These are phyloP conservation scores for Wickerhamomyces chaumierensis DNA, from an alignment of 805 yeast genomes.

Conservation along the genomic window DNA sequence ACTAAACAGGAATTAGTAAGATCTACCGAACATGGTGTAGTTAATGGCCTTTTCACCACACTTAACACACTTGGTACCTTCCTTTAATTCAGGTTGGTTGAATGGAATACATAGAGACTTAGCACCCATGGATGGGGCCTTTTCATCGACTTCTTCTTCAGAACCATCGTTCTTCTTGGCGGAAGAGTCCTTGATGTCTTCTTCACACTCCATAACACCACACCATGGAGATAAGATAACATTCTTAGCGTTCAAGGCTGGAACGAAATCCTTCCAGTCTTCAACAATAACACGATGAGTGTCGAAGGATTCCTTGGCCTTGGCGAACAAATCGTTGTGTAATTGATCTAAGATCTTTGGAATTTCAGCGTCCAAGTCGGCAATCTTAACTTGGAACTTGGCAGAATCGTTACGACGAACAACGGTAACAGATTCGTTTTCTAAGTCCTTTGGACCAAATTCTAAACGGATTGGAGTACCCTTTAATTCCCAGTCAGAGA, in stretches of 20 bases:
- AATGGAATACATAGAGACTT: slow-evolving; percentile 95
- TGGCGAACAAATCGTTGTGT: slow-evolving; percentile 61
- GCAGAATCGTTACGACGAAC: slow-evolving; percentile 89
- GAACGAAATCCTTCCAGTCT: slow-evolving; percentile 88
- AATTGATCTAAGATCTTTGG: slow-evolving; percentile 73
- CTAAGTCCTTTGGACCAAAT: slow-evolving; percentile 92
- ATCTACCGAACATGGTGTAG: slow-evolving; percentile 95
- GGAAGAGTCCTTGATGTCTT: slow-evolving; percentile 87
- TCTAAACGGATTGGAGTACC: slow-evolving; percentile 93
- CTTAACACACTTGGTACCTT: slow-evolving; percentile 76
- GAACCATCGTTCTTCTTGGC: slow-evolving; percentile 68
- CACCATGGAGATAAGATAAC: slow-evolving; percentile 96
- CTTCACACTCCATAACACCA: slow-evolving; percentile 91
- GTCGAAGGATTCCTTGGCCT: slow-evolving; percentile 78
- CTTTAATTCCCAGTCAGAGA: slow-evolving; percentile 92
- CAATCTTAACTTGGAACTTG: slow-evolving; percentile 58
- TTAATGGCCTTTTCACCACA: slow-evolving; percentile 69
- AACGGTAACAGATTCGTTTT: slow-evolving; percentile 66
- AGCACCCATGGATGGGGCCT: slow-evolving; percentile 99
- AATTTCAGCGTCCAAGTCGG: slow-evolving; percentile 50
- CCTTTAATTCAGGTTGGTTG: slow-evolving; percentile 75
- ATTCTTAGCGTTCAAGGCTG: slow-evolving; percentile 82
- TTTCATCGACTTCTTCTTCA: slow-evolving; percentile 84
- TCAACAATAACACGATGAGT: slow-evolving; percentile 72
- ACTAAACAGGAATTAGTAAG: too few species aligned